A percentile compares a stretch with the other conserved stretches of the same genome.
These are phyloP conservation scores for Priceomyces castillae DNA, from an alignment of 805 yeast genomes.

Conservation along the genomic window DNA sequence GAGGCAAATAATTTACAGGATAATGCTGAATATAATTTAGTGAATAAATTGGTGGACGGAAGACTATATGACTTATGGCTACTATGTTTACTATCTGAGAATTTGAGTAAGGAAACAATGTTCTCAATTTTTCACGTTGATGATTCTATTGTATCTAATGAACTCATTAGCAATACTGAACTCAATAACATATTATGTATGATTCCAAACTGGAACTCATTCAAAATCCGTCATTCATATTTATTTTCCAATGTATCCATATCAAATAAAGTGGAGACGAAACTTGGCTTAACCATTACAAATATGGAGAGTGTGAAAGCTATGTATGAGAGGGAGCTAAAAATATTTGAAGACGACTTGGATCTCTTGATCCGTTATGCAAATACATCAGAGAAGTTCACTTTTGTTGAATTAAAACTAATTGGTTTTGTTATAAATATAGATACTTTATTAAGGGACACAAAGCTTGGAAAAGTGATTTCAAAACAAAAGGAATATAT, in stretches of 20 bases:
- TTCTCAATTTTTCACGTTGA: constrained; percentile 15
- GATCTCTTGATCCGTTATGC: constrained; percentile 11
- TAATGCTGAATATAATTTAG: constrained; percentile 20
- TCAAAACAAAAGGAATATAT: constrained; percentile 4
- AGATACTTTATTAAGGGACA: constrained; percentile 15
- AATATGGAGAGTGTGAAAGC: not conserved
- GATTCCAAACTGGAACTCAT: constrained; percentile 25
- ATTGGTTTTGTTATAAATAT: constrained; percentile 20
- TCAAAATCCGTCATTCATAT: constrained; percentile 25
- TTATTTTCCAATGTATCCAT: constrained; percentile 13
- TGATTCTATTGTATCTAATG: constrained; percentile 2
- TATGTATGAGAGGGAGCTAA: constrained; percentile 7
- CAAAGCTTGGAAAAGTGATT: constrained; percentile 16
- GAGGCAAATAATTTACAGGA: not conserved
- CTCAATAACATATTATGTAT: constrained; percentile 17
- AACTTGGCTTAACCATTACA: not conserved
- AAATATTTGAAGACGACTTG: constrained; percentile 12
- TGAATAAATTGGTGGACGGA: constrained; percentile 45
- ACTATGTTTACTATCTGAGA: constrained; percentile 22
- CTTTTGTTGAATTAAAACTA: constrained; percentile 14
- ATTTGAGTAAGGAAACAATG: constrained; percentile 7
- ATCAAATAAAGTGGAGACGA: too few relatives aligned
- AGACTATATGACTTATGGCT: constrained; percentile 53
- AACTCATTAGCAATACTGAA: constrained; percentile 6
- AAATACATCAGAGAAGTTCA: constrained; percentile 3